phyloP scores from a whole-genome alignment of 2,329 filamentous ascomycete genomes.

The Fusarium sp. region DNA sequence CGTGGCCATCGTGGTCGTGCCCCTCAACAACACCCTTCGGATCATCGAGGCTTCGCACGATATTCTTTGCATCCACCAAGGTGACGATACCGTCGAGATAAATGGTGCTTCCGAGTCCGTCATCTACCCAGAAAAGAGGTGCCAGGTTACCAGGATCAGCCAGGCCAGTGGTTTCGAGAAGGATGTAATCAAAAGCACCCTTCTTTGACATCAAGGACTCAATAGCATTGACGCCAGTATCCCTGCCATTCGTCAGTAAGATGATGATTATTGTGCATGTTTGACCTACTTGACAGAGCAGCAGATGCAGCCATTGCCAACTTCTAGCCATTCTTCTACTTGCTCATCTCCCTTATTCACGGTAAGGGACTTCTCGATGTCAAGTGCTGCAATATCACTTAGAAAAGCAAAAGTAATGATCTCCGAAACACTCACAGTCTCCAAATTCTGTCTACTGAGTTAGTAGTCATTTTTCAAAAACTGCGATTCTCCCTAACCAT shows the following conservation, averaged over 20 bases:
- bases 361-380: constrained; percentile 96
- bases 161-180: constrained; percentile 94
- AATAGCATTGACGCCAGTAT: constrained; percentile 92
- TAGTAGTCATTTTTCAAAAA: constrained; percentile 19
- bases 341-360: constrained; percentile 85
- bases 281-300: constrained; percentile 86
- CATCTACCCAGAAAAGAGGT: constrained; percentile 97
- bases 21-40: constrained; percentile 65
- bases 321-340: constrained; percentile 93
- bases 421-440: constrained; percentile 68
- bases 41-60: constrained; percentile 84
- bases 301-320: constrained; percentile 97
- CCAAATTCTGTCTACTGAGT: constrained; percentile 73
- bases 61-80: constrained; percentile 93
- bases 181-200: constrained; percentile 95
- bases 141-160: constrained; percentile 96
- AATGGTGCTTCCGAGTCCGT: constrained; percentile 92
- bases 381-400: constrained; percentile 70
- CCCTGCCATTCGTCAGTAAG: constrained; percentile 62
- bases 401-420: constrained; percentile 4
- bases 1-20: constrained; percentile 64
- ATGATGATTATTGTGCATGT: too few relatives aligned
- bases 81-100: constrained; percentile 98
- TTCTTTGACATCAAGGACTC: constrained; percentile 95
- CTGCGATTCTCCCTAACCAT: constrained; percentile 62